phyloP scores from a whole-genome alignment of 1,139 yeast species.

The Saccharomyces hybrid region DNA sequence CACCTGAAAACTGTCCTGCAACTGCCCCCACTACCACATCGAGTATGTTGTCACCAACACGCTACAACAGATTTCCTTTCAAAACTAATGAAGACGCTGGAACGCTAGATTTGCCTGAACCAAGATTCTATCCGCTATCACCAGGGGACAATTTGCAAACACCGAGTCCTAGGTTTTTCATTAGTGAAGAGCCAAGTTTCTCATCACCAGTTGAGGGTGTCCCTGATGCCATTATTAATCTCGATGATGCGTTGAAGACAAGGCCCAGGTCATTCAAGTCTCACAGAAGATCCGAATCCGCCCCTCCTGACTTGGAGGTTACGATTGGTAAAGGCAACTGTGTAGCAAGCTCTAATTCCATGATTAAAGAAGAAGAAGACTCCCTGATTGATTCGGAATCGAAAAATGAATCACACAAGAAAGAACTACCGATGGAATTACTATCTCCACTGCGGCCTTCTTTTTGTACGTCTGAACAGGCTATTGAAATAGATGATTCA shows the following conservation, averaged over 20 bases:
- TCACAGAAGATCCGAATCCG: slow-evolving; percentile 44
- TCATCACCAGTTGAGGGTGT: slow-evolving; percentile 33
- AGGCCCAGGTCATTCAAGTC: slow-evolving; percentile 27
- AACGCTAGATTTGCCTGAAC: background rate
- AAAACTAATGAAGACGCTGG: background rate
- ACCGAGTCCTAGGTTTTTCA: slow-evolving; percentile 28
- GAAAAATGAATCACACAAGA: slow-evolving; percentile 3
- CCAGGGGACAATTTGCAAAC: slow-evolving; percentile 34
- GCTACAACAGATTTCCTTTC: background rate
- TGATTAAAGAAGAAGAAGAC: slow-evolving; percentile 18
- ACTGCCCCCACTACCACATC: background rate
- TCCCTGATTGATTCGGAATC: slow-evolving; percentile 11
- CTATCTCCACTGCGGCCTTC: slow-evolving; percentile 26
- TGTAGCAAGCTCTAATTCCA: slow-evolving; percentile 7
- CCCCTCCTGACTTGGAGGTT: slow-evolving; percentile 38
- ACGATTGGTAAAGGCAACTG: slow-evolving; percentile 8
- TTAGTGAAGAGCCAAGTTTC: slow-evolving; percentile 29
- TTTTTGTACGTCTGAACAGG: background rate
- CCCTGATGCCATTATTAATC: slow-evolving; percentile 57
- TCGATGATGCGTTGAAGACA: slow-evolving; percentile 47
- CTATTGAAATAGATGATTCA: slow-evolving; percentile 6
- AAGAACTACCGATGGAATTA: slow-evolving; percentile 8
- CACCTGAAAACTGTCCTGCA: background rate
- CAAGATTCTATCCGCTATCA: background rate
- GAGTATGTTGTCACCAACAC: background rate